Evolutionary conservation across 2,329 filamentous ascomycete genomes (phyloP).

Genomic region (Biscogniauxia sp.): DNA sequence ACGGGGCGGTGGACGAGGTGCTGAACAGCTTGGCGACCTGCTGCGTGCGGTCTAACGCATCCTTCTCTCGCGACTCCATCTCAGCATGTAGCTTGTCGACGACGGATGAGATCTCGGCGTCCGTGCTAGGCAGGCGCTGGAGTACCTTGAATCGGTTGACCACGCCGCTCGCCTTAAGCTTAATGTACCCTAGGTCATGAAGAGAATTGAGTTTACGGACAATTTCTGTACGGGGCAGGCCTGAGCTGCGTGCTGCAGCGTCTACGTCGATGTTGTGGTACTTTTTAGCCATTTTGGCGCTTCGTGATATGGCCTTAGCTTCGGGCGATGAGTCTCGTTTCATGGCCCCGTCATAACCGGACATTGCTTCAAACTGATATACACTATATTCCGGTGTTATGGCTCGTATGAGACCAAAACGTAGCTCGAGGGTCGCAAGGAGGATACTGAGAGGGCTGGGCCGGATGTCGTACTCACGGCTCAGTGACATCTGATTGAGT

Average conservation of each 20-base stretch:
- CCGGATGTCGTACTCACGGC: slow-evolving; percentile 53
- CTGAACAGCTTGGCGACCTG: slow-evolving; percentile 55
- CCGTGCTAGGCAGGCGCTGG: slow-evolving; percentile 42
- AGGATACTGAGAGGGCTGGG: slow-evolving; percentile 49
- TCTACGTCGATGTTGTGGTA: slow-evolving; percentile 50
- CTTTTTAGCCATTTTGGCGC: slow-evolving; percentile 40
- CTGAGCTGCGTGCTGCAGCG: slow-evolving; percentile 28
- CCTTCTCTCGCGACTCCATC: slow-evolving; percentile 51
- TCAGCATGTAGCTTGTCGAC: slow-evolving; percentile 47
- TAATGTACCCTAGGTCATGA: slow-evolving; percentile 47
- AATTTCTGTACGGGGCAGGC: slow-evolving; percentile 44
- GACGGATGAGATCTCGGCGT: slow-evolving; percentile 42
- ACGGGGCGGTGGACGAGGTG: slow-evolving; percentile 12
- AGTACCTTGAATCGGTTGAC: slow-evolving; percentile 53
- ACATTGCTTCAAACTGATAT: slow-evolving; percentile 48
- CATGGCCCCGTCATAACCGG: slow-evolving; percentile 31
- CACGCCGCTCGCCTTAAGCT: slow-evolving; percentile 51
- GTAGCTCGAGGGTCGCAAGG: slow-evolving; percentile 60
- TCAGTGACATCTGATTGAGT: slow-evolving; percentile 43
- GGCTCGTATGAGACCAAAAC: slow-evolving; percentile 54
- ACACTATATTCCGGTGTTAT: slow-evolving; percentile 56
- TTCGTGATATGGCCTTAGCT: slow-evolving; percentile 42
- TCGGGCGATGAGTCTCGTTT: slow-evolving; percentile 39
- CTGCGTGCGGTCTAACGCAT: slow-evolving; percentile 49
- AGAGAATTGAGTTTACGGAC: slow-evolving; percentile 55